Base-by-base conservation (phyloP, 768 basidiomycete genomes). In the Jaapia argillacea region DNA sequence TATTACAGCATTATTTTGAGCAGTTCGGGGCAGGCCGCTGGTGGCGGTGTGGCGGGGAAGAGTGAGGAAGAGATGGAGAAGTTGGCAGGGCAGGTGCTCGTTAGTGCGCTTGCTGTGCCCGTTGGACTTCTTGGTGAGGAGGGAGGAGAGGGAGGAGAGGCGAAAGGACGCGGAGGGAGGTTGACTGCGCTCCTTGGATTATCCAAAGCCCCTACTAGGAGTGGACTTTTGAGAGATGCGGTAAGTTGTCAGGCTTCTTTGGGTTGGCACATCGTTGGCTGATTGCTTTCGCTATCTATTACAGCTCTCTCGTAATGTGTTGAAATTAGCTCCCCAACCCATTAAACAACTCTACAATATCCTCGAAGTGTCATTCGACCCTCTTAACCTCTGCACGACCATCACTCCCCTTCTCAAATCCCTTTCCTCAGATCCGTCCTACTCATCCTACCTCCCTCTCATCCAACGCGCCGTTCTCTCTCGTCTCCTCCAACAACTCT, bases 351-450 rank as follows among this genome's bases (percentile, higher is more conserved):
- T 97, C 18, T 94, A 94, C 71, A 75, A 77, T 55, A 77, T 91
- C 40, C 80, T 99, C 51, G 91, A 96, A 65, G 84, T 85, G 33
- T 84, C 88, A 4, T 94, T 97, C 55, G 90, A 97, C 58, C 94
- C 94, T 0, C 75, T 94, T 49, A 81, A 79, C 0, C 81, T 96
- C 46, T 89, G 88, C 59, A 59, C 74, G 4, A 72, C 75, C 48
- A 79, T 90, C 35, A 79, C 86, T 3, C 88, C 91, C 6, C 69
- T 97, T 47, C 75, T 98, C 43, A 64, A 74, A 35, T 55, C 68
- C 4, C 74, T 93, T 44, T 60, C 65, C 16, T 44, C 63, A 4
- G 74, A 79, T 36, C 61, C 71, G 6, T 69, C 77, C 1, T 92
- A 86, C 54, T 69, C 83, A 0, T 79, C 83, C 1, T 97, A 96